Conservation (phyloP, 495 filamentous ascomycete genomes). For the Parathielavia hyrcaniae region DNA sequence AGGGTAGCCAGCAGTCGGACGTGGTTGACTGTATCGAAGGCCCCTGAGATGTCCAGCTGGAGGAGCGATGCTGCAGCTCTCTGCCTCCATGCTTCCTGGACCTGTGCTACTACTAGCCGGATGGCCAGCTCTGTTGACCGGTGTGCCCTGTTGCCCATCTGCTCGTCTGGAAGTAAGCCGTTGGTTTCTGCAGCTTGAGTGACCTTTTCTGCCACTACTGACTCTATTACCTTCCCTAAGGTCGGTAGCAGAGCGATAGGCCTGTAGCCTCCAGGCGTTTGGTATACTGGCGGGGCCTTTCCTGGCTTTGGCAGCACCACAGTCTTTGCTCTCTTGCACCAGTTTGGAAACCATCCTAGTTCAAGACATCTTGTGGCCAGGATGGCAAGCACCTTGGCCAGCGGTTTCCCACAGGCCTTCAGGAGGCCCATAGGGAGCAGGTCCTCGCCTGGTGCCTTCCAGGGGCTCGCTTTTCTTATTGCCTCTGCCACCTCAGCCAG, state of each 20-base stretch:
- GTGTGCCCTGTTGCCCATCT: not conserved
- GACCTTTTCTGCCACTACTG: not conserved
- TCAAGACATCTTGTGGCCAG: not conserved
- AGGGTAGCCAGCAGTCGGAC: not conserved
- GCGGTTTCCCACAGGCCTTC: not conserved
- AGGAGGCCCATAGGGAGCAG: slow-evolving; percentile 1
- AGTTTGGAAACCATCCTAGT: not conserved
- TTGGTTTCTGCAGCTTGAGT: not conserved
- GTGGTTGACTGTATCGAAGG: slow-evolving; percentile 4
- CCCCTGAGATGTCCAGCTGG: not conserved
- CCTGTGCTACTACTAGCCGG: not conserved
- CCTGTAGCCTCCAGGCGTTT: not conserved
- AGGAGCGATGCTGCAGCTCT: not conserved
- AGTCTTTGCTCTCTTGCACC: not conserved
- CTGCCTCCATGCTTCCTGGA: not conserved
- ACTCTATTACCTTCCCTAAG: not conserved
- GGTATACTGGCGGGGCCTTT: not conserved
- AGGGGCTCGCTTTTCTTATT: slow-evolving; percentile 6
- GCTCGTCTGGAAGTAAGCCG: not conserved
- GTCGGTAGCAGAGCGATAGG: not conserved
- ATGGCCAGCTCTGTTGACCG: slow-evolving; percentile 1
- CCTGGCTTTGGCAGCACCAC: not conserved
- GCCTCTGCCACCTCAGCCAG: not conserved
- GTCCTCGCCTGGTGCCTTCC: slow-evolving; percentile 7
- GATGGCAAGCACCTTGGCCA: not conserved